Evolutionary conservation across 208 protist genomes (phyloP), one percentile per base, ranked within the genome.

Genomic region (Acanthamoeba sp.): DNA sequence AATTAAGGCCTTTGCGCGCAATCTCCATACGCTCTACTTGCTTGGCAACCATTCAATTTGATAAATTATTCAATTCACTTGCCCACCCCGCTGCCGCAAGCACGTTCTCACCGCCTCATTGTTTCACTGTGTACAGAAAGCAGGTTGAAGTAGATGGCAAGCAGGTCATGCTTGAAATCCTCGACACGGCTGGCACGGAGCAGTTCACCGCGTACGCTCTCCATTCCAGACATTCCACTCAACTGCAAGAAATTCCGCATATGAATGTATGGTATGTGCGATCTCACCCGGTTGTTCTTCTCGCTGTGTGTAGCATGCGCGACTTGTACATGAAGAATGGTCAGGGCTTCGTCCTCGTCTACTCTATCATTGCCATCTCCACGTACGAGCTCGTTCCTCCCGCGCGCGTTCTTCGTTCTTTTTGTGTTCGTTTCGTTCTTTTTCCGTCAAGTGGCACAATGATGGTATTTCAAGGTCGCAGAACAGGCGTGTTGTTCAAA

Each of bases 281-380:
- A 78, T 78, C 80, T 57, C 27, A 1, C 45, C 9, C 2, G 3
- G 22, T 5, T 14, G 3, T 29, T 55, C 16, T 95, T 97, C 98
- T 97, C 0, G 1, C 0, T 0, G 50, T 55, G 50, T 71, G 96
- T 96, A 59, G 96, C 32, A 97, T 98, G 97, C 93, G 97, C 93
- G 97, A 98, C 91, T 64, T 97, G 57, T 98, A 98, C 94, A 98
- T 98, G 95, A 97, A 97, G 87, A 97, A 97, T 69, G 97, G 97
- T 22, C 95, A 98, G 93, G 97, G 97, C 90, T 98, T 98, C 91
- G 90, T 98, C 24, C 89, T 98, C 20, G 97, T 98, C 10, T 98
- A 98, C 91, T 94, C 93, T 36, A 97, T 98, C 66, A 98, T 97
- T 69, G 94, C 97, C 64, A 91, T 97, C 2, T 96, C 94, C 27